Evolutionary conservation across 805 yeast species (phyloP).

Genomic region (Wickerhamomyces subpelliculosus): DNA sequence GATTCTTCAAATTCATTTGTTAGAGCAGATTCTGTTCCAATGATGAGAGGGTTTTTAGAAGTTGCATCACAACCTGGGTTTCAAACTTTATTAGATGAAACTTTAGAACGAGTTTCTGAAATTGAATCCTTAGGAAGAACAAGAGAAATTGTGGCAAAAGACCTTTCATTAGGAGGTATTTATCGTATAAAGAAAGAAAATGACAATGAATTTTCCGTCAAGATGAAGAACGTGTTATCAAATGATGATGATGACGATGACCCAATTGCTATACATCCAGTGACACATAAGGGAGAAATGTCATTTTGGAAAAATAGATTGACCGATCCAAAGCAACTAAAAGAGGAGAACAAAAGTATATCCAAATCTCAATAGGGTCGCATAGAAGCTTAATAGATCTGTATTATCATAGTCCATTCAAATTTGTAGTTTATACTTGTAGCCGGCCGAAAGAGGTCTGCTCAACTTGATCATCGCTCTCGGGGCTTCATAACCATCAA

Average conservation of each 20-base stretch:
- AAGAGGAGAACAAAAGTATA: too few species aligned
- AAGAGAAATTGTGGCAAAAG: constrained; percentile 67
- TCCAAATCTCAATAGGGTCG: too few species aligned
- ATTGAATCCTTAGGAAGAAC: constrained; percentile 77
- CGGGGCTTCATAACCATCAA: background rate
- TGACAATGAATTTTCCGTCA: constrained; percentile 2
- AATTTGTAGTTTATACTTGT: too few species aligned
- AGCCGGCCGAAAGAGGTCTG: background rate
- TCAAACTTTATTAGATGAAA: constrained; percentile 55
- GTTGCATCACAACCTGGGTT: constrained; percentile 68
- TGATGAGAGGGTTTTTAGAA: constrained; percentile 87
- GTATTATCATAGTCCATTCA: too few species aligned
- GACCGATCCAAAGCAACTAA: background rate
- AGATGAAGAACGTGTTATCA: constrained; percentile 8
- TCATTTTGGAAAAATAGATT: constrained; percentile 20
- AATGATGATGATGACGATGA: constrained; percentile 13
- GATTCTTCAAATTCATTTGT: constrained; percentile 62
- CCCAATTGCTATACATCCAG: constrained; percentile 20
- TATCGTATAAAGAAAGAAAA: constrained; percentile 26
- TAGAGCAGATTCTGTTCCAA: constrained; percentile 76
- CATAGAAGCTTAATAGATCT: too few species aligned
- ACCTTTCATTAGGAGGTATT: constrained; percentile 46
- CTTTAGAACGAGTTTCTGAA: constrained; percentile 61
- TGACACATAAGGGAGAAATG: constrained; percentile 17
- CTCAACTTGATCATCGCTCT: background rate